phyloP scores from a whole-genome alignment of 2,329 filamentous ascomycete genomes.

The Diaporthe batatas region DNA sequence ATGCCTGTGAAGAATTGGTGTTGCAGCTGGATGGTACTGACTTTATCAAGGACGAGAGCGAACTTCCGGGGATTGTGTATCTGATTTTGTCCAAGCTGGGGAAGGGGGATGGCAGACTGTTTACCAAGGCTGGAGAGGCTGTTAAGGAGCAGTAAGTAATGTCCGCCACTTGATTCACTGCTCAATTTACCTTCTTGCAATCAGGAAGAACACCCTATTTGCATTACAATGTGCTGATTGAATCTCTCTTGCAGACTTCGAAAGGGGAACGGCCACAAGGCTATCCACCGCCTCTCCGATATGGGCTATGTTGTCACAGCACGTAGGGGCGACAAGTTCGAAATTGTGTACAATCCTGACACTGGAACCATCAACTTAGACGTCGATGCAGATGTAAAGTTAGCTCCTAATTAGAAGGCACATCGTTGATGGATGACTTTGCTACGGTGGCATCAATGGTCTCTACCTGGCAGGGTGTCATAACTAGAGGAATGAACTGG shows the following conservation, averaged over 20 bases:
- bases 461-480: too few species aligned
- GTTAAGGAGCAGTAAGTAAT: background rate
- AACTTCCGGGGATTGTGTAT: background rate
- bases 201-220: too few species aligned
- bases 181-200: too few species aligned
- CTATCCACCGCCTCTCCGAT: background rate
- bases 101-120: background rate
- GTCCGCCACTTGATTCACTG: background rate
- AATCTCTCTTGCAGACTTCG: background rate
- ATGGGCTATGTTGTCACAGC: background rate
- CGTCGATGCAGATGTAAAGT: too few species aligned
- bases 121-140: background rate
- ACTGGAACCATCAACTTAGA: too few species aligned
- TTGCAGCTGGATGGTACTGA: conserved; percentile 49
- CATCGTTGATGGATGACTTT: too few species aligned
- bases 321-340: too few species aligned
- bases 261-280: background rate
- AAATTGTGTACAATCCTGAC: too few species aligned
- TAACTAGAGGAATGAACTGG: too few species aligned
- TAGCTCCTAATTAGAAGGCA: too few species aligned
- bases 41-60: conserved; percentile 48
- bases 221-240: background rate
- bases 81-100: background rate
- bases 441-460: too few species aligned
- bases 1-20: conserved; percentile 50